A percentile compares a stretch with the other conserved stretches of the same genome.
phyloP scores from a whole-genome alignment of 306 rosid species.

The Cicer judaicum region DNA sequence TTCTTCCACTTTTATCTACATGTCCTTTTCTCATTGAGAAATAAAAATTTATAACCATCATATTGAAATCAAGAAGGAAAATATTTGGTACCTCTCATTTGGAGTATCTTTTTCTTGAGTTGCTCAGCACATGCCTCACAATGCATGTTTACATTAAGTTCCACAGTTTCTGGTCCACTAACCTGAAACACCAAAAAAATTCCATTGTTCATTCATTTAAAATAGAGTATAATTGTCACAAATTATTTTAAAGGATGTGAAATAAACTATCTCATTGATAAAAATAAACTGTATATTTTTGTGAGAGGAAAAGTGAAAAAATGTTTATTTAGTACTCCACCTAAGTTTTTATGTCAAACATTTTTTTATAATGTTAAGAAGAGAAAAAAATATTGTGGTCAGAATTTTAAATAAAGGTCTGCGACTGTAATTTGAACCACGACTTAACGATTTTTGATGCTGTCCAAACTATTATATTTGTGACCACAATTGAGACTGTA shows the following conservation, averaged over 20 bases:
- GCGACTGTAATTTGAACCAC: no score
- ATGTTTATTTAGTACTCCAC: no score
- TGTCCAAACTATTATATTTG: no score
- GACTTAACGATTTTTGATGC: no score
- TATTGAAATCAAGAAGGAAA: constrained; percentile 22
- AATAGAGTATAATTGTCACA: no score
- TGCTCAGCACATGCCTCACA: constrained; percentile 96
- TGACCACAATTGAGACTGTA: no score
- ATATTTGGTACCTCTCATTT: constrained; percentile 81
- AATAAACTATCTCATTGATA: no score
- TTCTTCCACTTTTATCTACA: constrained; percentile 14
- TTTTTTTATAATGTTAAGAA: neutral
- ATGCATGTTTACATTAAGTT: constrained; percentile 91
- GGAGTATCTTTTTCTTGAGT: constrained; percentile 83
- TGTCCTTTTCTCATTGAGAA: constrained; percentile 17
- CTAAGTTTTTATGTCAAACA: no score
- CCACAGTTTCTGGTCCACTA: constrained; percentile 71
- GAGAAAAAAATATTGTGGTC: neutral
- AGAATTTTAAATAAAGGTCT: no score
- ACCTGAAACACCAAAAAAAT: constrained; percentile 58
- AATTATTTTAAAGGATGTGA: no score
- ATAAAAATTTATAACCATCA: constrained; percentile 33
- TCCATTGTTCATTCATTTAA: neutral
- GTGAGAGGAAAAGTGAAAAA: no score
- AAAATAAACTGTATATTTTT: no score